Conservation (phyloP, 306 rosid species). For the Glycine latifolia region DNA sequence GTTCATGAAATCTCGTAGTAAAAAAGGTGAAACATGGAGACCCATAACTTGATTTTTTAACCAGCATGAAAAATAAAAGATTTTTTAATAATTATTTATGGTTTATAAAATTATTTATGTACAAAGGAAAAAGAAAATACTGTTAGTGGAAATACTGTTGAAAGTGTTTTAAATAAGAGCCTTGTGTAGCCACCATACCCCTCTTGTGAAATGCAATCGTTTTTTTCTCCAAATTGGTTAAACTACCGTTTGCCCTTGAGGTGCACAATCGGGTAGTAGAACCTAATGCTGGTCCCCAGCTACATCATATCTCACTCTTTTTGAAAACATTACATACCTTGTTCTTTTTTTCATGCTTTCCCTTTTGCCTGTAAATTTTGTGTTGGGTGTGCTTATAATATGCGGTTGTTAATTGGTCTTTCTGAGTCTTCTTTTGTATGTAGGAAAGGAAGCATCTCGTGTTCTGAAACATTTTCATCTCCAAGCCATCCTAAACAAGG, state of each 20-base stretch:
- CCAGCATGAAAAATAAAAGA: slow-evolving; percentile 12
- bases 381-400: neutral
- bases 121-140: neutral
- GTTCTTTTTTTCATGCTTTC: slow-evolving; percentile 34
- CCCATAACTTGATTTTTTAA: slow-evolving; percentile 54
- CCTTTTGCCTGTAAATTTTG: slow-evolving; percentile 45
- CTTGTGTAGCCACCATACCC: slow-evolving; percentile 57
- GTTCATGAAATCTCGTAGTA: slow-evolving; percentile 63
- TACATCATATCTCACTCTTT: slow-evolving; percentile 39
- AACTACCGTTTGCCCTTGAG: slow-evolving; percentile 63
- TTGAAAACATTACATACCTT: slow-evolving; percentile 41
- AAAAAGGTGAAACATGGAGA: slow-evolving; percentile 61
- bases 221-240: slow-evolving; percentile 56
- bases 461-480: slow-evolving; percentile 45
- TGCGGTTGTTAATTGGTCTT: slow-evolving; percentile 40
- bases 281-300: slow-evolving; percentile 69
- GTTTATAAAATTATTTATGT: neutral
- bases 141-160: slow-evolving; percentile 74
- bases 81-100: slow-evolving; percentile 19
- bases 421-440: slow-evolving; percentile 47
- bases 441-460: slow-evolving; percentile 60
- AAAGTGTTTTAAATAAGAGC: slow-evolving; percentile 50
- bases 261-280: slow-evolving; percentile 49
- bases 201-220: slow-evolving; percentile 3
- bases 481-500: slow-evolving; percentile 66